Base-by-base conservation (phyloP, 352 stramenopile species). In the Blastocystis sp. region DNA sequence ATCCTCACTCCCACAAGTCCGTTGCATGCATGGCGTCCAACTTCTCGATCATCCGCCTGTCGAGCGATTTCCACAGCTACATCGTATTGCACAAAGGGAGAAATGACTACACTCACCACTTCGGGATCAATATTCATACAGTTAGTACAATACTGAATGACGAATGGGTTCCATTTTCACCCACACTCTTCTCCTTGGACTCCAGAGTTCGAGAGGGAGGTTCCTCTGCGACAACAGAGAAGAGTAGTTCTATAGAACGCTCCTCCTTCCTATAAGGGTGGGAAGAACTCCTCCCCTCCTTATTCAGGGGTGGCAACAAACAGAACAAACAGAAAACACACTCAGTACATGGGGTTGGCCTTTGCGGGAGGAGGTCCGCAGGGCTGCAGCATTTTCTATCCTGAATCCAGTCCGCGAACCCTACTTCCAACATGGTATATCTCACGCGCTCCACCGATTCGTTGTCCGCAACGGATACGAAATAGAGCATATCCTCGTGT, bases 401-500 rank as follows among this genome's bases (percentile, higher is more conserved):
- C 70, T 38, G 34, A 48, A 53, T 17, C 65, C 17, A 3, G 7
- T 41, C 14, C 64, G 17, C 28, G 61, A 64, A 4, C 38, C 10
- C 40, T 56, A 93, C 91, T 89, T 97, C 93, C n/a, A 98, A 89
- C 90, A 98, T 94, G 80, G 95, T 91, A 90, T 93, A 92, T 69
- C 94, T 93, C 56, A 97, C 92, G 77, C 96, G 93, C 62, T 95
- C 96, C 76, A 98, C 92, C 38, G 94, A 94, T 90, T 98, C 94
- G 91, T 98, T 98, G 91, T 98, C 94, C 17, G 95, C 96, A 53
- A 98, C 95, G 10, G 78, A 88, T 9, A 96, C 94, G 90, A 98
- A 98, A 91, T 98, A 99, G 7, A 99, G 89, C 93, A 98, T 96
- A 92, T 99, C 96, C 88, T 95, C 95, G 91, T 98, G 96, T 40